phyloP scores from a whole-genome alignment of 306 rosid genomes.

The Cajanus cajan region DNA sequence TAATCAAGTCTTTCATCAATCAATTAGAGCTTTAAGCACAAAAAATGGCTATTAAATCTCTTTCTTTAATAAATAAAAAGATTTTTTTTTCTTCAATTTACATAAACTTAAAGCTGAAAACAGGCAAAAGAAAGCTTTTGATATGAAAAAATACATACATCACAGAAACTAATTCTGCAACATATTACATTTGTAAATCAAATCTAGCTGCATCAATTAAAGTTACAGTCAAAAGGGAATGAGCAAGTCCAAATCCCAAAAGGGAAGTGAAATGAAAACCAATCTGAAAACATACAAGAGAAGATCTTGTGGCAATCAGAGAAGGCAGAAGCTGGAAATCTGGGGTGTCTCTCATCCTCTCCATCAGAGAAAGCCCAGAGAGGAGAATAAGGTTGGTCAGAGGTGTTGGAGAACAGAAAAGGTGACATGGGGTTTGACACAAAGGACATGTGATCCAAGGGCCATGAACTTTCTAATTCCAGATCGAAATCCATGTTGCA shows the following conservation, averaged over 20 bases:
- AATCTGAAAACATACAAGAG: slow-evolving; percentile 52
- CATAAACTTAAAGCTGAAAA: neutral
- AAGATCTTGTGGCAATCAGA: slow-evolving; percentile 43
- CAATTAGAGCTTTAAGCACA: neutral
- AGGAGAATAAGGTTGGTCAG: slow-evolving; percentile 70
- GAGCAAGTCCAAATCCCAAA: slow-evolving; percentile 10
- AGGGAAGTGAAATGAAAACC: neutral
- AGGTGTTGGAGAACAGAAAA: slow-evolving; percentile 37
- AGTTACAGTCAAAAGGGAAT: slow-evolving; percentile 9
- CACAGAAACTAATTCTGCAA: neutral
- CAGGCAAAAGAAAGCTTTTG: neutral
- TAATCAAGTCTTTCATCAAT: neutral
- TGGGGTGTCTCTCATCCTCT: slow-evolving; percentile 36
- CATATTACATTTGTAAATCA: slow-evolving; percentile 21
- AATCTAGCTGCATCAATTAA: neutral
- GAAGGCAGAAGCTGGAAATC: slow-evolving; percentile 37
- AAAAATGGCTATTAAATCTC: neutral
- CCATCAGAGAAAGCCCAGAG: slow-evolving; percentile 64
- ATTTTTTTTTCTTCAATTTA: neutral
- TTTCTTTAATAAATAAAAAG: no score
- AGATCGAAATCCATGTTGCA: slow-evolving; percentile 75
- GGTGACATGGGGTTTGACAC: slow-evolving; percentile 67
- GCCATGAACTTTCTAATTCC: slow-evolving; percentile 69
- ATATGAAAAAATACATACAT: neutral
- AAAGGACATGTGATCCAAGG: slow-evolving; percentile 68